Percentiles rank a stretch among this genome's conserved stretches.
Evolutionary conservation across 768 basidiomycete species (phyloP).

Genomic region (Sarcodon aspratus): DNA sequence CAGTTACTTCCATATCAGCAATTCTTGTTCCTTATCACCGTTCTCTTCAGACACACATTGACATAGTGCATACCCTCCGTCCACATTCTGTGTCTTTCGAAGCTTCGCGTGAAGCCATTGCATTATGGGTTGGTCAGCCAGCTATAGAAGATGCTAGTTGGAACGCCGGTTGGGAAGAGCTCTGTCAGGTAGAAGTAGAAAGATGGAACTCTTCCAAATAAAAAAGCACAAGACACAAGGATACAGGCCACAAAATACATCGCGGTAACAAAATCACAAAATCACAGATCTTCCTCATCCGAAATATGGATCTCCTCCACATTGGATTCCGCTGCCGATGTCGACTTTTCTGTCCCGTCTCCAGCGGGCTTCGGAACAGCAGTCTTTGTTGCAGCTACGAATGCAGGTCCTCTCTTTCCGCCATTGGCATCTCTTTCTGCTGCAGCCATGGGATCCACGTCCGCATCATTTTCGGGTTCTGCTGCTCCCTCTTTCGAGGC

Average conservation of each 20-base stretch:
- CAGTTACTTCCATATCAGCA: slow-evolving; percentile 44
- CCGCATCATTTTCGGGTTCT: slow-evolving; percentile 19
- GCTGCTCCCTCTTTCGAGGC: slow-evolving; percentile 32
- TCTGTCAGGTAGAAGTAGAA: slow-evolving; percentile 69
- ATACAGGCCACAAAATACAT: slow-evolving; percentile 8
- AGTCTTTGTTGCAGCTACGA: slow-evolving; percentile 62
- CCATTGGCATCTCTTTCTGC: slow-evolving; percentile 56
- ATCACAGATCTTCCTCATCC: slow-evolving; percentile 55
- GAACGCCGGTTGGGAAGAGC: slow-evolving; percentile 66
- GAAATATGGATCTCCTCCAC: slow-evolving; percentile 84
- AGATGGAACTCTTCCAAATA: slow-evolving; percentile 37
- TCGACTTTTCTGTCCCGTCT: slow-evolving; percentile 24
- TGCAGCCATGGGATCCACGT: slow-evolving; percentile 79
- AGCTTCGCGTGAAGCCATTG: slow-evolving; percentile 47
- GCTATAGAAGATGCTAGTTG: slow-evolving; percentile 58
- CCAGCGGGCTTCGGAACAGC: slow-evolving; percentile 24
- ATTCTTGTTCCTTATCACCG: slow-evolving; percentile 58
- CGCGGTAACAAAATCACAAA: slow-evolving; percentile 8
- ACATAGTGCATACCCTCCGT: slow-evolving; percentile 46
- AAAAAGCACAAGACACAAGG: slow-evolving; percentile 1
- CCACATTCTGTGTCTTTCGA: slow-evolving; percentile 63
- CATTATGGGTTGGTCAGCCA: slow-evolving; percentile 60
- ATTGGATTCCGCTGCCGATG: slow-evolving; percentile 32
- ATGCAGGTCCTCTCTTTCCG: slow-evolving; percentile 46
- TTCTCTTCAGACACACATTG: slow-evolving; percentile 43